These are phyloP conservation scores for Cladophialophora psammophila DNA, from an alignment of 2,329 filamentous ascomycete species.

Conservation along the genomic window DNA sequence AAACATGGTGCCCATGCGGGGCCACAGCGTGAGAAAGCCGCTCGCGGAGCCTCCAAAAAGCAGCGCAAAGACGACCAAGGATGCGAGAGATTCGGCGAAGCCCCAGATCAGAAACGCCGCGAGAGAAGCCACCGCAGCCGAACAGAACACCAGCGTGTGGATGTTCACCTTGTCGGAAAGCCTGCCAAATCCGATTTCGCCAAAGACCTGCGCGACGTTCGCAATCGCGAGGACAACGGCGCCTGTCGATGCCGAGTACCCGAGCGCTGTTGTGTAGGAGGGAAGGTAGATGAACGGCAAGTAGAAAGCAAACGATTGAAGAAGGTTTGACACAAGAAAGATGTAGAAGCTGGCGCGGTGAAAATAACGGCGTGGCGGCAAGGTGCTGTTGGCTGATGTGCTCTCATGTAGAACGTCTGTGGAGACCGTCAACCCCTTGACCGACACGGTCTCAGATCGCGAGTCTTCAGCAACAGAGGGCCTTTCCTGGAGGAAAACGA, in stretches of 20 bases:
- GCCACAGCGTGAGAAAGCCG: constrained; percentile 53
- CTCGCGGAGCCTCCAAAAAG: constrained; percentile 55
- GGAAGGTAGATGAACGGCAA: constrained; percentile 48
- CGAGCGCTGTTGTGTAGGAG: constrained; percentile 40
- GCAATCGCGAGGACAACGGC: constrained; percentile 42
- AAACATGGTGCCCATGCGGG: constrained; percentile 55
- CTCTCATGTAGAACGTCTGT: not conserved
- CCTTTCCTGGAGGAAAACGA: constrained; percentile 23
- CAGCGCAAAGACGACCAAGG: constrained; percentile 51
- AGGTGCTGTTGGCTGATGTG: not conserved
- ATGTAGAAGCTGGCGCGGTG: constrained; percentile 37
- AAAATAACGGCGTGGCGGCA: constrained; percentile 13
- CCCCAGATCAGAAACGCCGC: constrained; percentile 59
- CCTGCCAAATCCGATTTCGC: constrained; percentile 46
- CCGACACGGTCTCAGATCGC: not conserved
- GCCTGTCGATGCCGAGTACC: constrained; percentile 24
- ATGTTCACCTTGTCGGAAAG: constrained; percentile 53
- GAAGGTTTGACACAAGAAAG: constrained; percentile 50
- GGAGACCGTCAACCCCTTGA: not conserved
- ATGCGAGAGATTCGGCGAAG: constrained; percentile 50
- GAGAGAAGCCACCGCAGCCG: constrained; percentile 50
- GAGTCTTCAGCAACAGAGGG: not conserved
- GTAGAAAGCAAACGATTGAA: constrained; percentile 48
- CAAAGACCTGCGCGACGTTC: constrained; percentile 48
- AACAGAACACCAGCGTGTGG: constrained; percentile 53